Conservation (phyloP, 2,329 filamentous ascomycete species). For the Pestalotiopsis sp. region DNA sequence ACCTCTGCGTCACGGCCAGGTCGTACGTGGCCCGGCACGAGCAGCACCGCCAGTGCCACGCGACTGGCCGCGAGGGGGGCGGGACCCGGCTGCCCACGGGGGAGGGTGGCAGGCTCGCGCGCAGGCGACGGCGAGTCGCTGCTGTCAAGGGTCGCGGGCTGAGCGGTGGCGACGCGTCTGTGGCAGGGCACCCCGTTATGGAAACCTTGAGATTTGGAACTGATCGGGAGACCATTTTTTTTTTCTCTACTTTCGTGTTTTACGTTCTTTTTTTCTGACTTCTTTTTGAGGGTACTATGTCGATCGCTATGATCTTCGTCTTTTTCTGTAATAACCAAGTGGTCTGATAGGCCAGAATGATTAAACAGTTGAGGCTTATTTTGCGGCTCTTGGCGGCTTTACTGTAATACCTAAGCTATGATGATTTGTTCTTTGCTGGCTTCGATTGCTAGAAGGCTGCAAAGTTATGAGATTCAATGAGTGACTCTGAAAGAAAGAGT, state of each 20-base stretch:
- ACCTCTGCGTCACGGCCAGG: neutral
- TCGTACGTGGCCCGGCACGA: neutral
- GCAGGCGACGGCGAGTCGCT: neutral
- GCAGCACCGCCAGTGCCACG: conserved; percentile 1
- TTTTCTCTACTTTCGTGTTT: neutral
- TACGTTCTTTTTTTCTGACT: neutral
- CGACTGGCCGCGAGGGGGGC: neutral
- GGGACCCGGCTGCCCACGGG: neutral
- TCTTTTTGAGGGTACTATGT: neutral
- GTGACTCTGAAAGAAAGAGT: neutral
- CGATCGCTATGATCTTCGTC: neutral
- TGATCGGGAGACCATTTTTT: neutral
- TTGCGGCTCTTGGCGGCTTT: neutral
- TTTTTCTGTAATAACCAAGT: neutral
- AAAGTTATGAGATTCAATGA: neutral
- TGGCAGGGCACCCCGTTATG: neutral
- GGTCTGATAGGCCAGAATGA: neutral
- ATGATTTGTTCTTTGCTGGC: neutral
- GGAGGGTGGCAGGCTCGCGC: neutral
- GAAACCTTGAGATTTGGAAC: neutral
- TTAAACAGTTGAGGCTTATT: neutral
- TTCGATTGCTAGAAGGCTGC: neutral
- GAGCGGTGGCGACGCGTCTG: neutral
- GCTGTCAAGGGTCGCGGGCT: neutral
- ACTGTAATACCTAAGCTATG: neutral